phyloP scores from a whole-genome alignment of 129 eudicot species.

The Glebionis coronaria region DNA sequence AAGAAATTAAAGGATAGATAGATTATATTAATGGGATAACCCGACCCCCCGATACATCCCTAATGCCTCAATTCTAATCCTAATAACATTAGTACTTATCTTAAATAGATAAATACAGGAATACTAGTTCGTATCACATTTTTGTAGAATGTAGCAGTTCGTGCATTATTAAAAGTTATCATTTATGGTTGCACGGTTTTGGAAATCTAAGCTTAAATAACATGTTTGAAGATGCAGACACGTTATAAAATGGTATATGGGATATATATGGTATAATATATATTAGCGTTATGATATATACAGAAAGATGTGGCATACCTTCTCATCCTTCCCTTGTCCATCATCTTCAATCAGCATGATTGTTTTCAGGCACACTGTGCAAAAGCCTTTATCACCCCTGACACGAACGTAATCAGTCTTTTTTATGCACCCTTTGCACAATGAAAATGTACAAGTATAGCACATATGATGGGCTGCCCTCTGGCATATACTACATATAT shows the following conservation, averaged over 20 bases:
- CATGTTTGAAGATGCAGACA: neutral
- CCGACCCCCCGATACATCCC: too few relatives aligned
- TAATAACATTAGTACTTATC: too few relatives aligned
- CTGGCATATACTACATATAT: conserved; percentile 82
- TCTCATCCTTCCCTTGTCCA: conserved; percentile 33
- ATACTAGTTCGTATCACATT: too few relatives aligned
- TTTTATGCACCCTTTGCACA: conserved; percentile 86
- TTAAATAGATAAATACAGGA: too few relatives aligned
- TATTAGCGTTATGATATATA: too few relatives aligned
- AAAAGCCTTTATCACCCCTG: conserved; percentile 93
- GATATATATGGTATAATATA: neutral
- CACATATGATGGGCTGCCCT: conserved; percentile 83
- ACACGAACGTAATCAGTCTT: conserved; percentile 70
- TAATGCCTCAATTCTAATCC: too few relatives aligned
- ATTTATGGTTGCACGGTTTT: conserved; percentile 9
- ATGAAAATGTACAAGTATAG: conserved; percentile 86
- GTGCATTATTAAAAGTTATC: neutral
- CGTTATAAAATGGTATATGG: neutral
- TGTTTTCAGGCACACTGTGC: conserved; percentile 78
- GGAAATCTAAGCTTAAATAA: conserved; percentile 18
- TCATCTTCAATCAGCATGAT: conserved; percentile 79
- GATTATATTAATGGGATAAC: too few relatives aligned
- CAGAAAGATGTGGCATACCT: conserved; percentile 41
- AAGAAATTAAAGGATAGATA: too few relatives aligned
- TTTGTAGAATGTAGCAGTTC: neutral